These are phyloP conservation scores for Gynostemma pentaphyllum DNA, from an alignment of 306 rosid genomes.

Conservation along the genomic window DNA sequence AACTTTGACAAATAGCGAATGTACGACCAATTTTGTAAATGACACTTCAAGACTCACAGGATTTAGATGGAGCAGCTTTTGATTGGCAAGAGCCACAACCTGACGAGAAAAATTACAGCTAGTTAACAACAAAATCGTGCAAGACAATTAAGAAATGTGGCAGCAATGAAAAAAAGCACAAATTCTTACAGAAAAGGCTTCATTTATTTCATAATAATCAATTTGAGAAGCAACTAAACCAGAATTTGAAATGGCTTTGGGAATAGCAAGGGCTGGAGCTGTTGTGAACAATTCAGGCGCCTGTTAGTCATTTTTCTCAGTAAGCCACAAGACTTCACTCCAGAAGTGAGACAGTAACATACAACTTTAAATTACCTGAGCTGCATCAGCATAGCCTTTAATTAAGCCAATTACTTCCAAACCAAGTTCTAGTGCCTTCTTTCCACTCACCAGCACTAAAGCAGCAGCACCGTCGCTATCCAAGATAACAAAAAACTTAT, in stretches of 20 bases:
- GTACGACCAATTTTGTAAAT: neutral
- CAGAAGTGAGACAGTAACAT: slow-evolving; percentile 13
- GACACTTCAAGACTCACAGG: slow-evolving; percentile 55
- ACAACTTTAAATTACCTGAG: slow-evolving; percentile 44
- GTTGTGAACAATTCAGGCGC: slow-evolving; percentile 82
- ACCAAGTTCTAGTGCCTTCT: slow-evolving; percentile 71
- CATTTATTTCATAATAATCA: slow-evolving; percentile 87
- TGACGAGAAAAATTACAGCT: slow-evolving; percentile 20
- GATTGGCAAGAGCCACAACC: slow-evolving; percentile 92
- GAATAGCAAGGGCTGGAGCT: slow-evolving; percentile 82
- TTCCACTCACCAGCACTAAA: slow-evolving; percentile 77
- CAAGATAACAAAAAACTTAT: slow-evolving; percentile 24
- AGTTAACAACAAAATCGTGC: slow-evolving; percentile 2
- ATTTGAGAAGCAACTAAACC: slow-evolving; percentile 72
- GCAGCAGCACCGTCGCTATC: slow-evolving; percentile 94
- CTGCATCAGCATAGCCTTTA: slow-evolving; percentile 86
- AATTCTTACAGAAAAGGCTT: slow-evolving; percentile 79
- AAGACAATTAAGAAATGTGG: neutral
- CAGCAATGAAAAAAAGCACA: neutral
- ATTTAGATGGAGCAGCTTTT: slow-evolving; percentile 75
- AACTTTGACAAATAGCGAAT: neutral
- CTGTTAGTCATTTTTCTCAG: slow-evolving; percentile 31
- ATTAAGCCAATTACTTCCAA: slow-evolving; percentile 75
- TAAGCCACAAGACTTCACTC: slow-evolving; percentile 14
- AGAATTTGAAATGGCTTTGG: slow-evolving; percentile 79